Base-by-base conservation (phyloP, 345 rosid genomes). In the Barbarea vulgaris region DNA sequence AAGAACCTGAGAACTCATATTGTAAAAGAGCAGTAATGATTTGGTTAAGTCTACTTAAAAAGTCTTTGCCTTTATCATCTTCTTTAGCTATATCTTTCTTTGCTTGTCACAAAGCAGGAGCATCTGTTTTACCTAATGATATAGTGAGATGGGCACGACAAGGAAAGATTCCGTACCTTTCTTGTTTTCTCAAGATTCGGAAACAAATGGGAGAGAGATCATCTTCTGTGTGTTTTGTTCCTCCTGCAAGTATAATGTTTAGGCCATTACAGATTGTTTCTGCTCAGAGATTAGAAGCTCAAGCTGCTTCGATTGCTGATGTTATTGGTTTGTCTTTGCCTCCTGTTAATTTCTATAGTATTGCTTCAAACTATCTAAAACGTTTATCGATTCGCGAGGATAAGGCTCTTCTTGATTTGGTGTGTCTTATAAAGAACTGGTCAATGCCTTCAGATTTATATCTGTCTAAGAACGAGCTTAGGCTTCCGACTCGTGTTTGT, bases 81-180 rank as follows among this genome's bases (percentile, higher is more conserved):
- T 81, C 93, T 57, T 53, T 93, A 2, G 98, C 89, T 15, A 77
- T 91, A 76, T 89, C 85, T 31, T 88, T 85, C 79, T 78, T 91
- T 56, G 92, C 88, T 65, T 89, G 97, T 65, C 91, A 87, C 82
- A 52, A 84, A 74, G 88, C 84, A 12, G 81, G 93, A 79, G 88
- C 85, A 76, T 75, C 91, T 4, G 53, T 90, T 73, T 76, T 91
- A 37, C 88, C 97, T 9, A 82, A 93, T 0, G 96, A 91, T 41
- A 64, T 91, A 14, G 72, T 83, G 52, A 84, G 84, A 77, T 89
- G 95, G 95, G 85, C 93, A 1, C 15, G 79, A 33, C 85, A 84
- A 83, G 98, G 91, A 73, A 80, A 81, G 71, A 79, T 90, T 75
- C 90, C 91, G 3, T 93, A 85, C 70, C 81, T 80, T 68, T 78